Evolutionary conservation across 2,329 filamentous ascomycete genomes (phyloP), one percentile per base, ranked within the genome.

Genomic region (Diaporthe citriasiana): DNA sequence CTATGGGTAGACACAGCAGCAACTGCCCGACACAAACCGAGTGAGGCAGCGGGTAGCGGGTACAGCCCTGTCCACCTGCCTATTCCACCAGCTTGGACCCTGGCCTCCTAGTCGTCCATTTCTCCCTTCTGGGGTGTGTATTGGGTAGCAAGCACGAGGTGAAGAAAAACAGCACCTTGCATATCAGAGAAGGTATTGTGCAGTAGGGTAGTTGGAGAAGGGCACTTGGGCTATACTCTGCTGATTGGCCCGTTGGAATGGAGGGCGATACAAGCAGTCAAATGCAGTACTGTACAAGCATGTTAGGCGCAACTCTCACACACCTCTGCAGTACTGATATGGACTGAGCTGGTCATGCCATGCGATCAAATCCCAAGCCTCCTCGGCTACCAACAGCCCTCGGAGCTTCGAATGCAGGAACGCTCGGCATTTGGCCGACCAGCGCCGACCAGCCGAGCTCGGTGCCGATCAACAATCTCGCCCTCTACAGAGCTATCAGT

Each of bases 381-480:
- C 27, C 30, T 35, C 5, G 55, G 51, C 51, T 13, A 19, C 33
- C 9, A 30, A 35, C 40, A 12, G 40, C 12, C 35, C 25, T 22
- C 38, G 25, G 40, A 63, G 59, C 59, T 65, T 2, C 15, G 25
- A 45, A 63, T 63, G 60, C 60, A 65, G 60, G 42, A 50, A 65
- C 60, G 19, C 30, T 66, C 60, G 60, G 60, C 60, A 66, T 33
- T 38, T 66, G 27, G n/a, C 60, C 60, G 60, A 47, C 59, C 59
- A 65, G 19, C 38, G 57, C 57, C 38, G 57, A 35, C 30, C 33
- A 38, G 63, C 63, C 63, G 63, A 27, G 1, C 30, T 51, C 63
- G 63, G 63, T 66, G 63, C 63, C 63, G 63, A 66, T 35, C 63
- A 66, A 45, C 63, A 66, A 66, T 66, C 63, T 66, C 22, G 60